phyloP scores from a whole-genome alignment of 2,329 filamentous ascomycete species.

The Exophiala lecanii-corni region DNA sequence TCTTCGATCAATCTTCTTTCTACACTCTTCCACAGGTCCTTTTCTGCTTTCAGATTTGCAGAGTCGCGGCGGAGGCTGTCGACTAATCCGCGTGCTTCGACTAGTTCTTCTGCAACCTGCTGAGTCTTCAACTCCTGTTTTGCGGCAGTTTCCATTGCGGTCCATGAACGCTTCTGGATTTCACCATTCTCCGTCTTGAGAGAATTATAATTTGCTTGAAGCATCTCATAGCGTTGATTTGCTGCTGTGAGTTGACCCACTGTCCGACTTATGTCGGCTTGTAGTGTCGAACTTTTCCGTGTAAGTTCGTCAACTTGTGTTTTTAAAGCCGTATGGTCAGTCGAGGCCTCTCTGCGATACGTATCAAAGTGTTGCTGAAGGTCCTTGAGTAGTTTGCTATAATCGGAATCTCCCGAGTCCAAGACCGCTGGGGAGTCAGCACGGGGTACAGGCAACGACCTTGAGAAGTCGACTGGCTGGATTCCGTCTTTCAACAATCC shows the following conservation, averaged over 20 bases:
- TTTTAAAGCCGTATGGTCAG: conserved; percentile 75
- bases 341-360: conserved; percentile 78
- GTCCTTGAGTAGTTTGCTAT: conserved; percentile 75
- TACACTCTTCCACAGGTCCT: conserved; percentile 89
- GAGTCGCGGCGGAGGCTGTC: conserved; percentile 89
- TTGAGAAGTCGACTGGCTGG: conserved; percentile 64
- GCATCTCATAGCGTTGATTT: conserved; percentile 78
- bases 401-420: conserved; percentile 58
- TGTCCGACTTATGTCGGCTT: conserved; percentile 74
- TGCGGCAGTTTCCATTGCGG: conserved; percentile 73
- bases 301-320: conserved; percentile 79
- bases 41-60: conserved; percentile 90
- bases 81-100: conserved; percentile 74
- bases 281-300: conserved; percentile 73
- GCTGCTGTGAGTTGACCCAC: conserved; percentile 78
- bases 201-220: conserved; percentile 80
- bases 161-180: conserved; percentile 74
- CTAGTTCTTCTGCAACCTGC: conserved; percentile 86
- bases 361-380: conserved; percentile 85
- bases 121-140: conserved; percentile 88
- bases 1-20: conserved; percentile 84
- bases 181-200: conserved; percentile 80
- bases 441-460: conserved; percentile 56
- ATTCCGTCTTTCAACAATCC: conserved; percentile 59
- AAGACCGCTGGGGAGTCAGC: conserved; percentile 45